These are phyloP conservation scores for Penicillium sp. DNA, from an alignment of 2,329 filamentous ascomycete genomes.

Conservation along the genomic window DNA sequence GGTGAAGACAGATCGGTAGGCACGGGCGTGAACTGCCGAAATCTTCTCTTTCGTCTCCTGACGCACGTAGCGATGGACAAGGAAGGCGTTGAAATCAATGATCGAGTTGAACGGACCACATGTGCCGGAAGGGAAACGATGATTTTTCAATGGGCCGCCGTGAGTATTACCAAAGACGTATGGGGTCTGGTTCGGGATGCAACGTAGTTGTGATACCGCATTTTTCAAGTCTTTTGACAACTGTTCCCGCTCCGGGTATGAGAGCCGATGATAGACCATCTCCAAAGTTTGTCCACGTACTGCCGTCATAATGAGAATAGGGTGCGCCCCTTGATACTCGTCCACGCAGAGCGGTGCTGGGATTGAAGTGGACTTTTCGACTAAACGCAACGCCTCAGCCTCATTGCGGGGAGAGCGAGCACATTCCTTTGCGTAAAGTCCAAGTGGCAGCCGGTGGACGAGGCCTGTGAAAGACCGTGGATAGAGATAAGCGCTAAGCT, in stretches of 20 bases:
- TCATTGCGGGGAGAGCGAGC: conserved; percentile 7
- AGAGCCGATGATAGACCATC: conserved; percentile 23
- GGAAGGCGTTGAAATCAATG: conserved; percentile 26
- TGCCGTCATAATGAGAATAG: conserved; percentile 8
- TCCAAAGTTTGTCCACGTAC: conserved; percentile 18
- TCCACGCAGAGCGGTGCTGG: conserved; percentile 12
- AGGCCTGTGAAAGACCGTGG: not conserved
- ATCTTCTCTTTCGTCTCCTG: conserved; percentile 13
- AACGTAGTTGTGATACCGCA: conserved; percentile 19
- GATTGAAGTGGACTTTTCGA: conserved; percentile 8
- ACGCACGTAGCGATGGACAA: conserved; percentile 10
- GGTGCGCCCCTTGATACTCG: not conserved
- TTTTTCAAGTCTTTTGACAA: conserved; percentile 23
- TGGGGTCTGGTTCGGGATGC: conserved; percentile 23
- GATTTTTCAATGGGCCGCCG: conserved; percentile 23
- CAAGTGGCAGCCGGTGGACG: conserved; percentile 12
- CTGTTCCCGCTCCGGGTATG: conserved; percentile 25
- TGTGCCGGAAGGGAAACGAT: conserved; percentile 23
- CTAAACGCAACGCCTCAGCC: conserved; percentile 1
- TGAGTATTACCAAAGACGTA: conserved; percentile 19
- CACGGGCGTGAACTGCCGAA: conserved; percentile 8
- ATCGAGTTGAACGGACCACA: conserved; percentile 24
- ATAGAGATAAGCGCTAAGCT: not conserved
- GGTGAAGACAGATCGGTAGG: conserved; percentile 29
- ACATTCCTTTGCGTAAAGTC: conserved; percentile 10